These are phyloP conservation scores for Aspergillus campestris DNA, from an alignment of 495 filamentous ascomycete species.

Conservation along the genomic window DNA sequence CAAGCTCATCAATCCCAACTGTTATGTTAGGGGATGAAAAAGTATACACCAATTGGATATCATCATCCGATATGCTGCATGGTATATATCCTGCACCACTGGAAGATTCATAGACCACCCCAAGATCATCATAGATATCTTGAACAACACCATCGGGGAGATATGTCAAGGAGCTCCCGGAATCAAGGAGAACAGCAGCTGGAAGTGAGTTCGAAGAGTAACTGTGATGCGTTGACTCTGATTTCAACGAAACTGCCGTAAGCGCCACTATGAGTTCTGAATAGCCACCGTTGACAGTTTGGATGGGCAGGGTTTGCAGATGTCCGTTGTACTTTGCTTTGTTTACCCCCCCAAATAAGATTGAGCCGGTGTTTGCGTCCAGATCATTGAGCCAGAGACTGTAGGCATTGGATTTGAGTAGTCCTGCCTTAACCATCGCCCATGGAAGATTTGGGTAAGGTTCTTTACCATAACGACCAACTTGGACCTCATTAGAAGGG, in stretches of 20 bases:
- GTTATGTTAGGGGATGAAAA: constrained; percentile 60
- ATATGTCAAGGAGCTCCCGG: constrained; percentile 85
- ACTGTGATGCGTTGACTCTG: constrained; percentile 29
- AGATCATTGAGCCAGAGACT: constrained; percentile 50
- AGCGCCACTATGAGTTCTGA: constrained; percentile 79
- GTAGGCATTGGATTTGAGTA: constrained; percentile 77
- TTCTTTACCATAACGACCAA: constrained; percentile 46
- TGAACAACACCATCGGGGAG: constrained; percentile 62
- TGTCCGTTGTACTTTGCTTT: constrained; percentile 64
- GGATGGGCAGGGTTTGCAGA: constrained; percentile 70
- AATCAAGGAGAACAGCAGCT: constrained; percentile 70
- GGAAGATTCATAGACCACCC: constrained; percentile 51
- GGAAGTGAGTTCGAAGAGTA: constrained; percentile 48
- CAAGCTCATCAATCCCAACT: constrained; percentile 68
- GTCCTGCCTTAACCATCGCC: constrained; percentile 57
- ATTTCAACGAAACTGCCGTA: constrained; percentile 50
- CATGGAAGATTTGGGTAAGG: constrained; percentile 75
- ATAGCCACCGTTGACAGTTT: constrained; percentile 47
- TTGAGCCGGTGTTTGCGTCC: constrained; percentile 63
- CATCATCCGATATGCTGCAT: constrained; percentile 55
- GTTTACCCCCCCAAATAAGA: constrained; percentile 91
- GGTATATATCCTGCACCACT: constrained; percentile 55
- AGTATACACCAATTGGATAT: constrained; percentile 57
- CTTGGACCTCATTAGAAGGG: constrained; percentile 68
- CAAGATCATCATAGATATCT: constrained; percentile 54